phyloP scores from a whole-genome alignment of 2,329 filamentous ascomycete genomes.

The Colletotrichum caudatum region DNA sequence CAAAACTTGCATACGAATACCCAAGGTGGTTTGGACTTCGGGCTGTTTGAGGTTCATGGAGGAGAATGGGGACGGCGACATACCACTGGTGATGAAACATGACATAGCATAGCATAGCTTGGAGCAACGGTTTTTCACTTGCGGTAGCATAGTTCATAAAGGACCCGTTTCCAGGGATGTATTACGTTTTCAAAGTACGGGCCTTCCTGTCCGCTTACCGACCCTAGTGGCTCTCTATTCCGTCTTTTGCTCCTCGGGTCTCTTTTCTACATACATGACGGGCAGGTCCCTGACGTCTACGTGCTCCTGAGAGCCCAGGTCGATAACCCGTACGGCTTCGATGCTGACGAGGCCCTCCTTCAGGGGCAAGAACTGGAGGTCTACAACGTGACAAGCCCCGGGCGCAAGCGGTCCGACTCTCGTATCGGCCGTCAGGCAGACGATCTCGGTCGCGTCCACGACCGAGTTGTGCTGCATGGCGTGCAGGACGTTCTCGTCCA shows the following conservation, averaged over 20 bases:
- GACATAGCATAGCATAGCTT: conserved; percentile 30
- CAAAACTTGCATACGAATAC: conserved; percentile 28
- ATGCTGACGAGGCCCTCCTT: conserved; percentile 75
- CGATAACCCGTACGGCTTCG: conserved; percentile 79
- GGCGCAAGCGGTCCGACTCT: conserved; percentile 79
- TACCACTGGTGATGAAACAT: conserved; percentile 30
- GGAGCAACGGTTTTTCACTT: conserved; percentile 17
- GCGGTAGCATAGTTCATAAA: conserved; percentile 15
- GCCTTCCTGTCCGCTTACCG: background rate
- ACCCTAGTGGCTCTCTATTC: conserved; percentile 11
- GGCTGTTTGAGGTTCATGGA: conserved; percentile 15
- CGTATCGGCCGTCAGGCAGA: conserved; percentile 82
- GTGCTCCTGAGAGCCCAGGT: conserved; percentile 79
- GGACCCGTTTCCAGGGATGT: background rate
- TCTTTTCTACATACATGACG: conserved; percentile 68
- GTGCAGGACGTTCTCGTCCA: conserved; percentile 79
- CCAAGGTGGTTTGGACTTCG: conserved; percentile 17
- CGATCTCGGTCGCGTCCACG: conserved; percentile 73
- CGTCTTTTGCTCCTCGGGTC: conserved; percentile 32
- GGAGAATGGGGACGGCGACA: conserved; percentile 10
- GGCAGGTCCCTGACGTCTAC: conserved; percentile 82
- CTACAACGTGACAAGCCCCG: conserved; percentile 78
- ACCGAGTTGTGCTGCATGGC: conserved; percentile 76
- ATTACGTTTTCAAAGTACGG: conserved; percentile 7
- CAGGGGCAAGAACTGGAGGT: conserved; percentile 78